phyloP scores from a whole-genome alignment of 768 basidiomycete species.

The Calocera cornea region DNA sequence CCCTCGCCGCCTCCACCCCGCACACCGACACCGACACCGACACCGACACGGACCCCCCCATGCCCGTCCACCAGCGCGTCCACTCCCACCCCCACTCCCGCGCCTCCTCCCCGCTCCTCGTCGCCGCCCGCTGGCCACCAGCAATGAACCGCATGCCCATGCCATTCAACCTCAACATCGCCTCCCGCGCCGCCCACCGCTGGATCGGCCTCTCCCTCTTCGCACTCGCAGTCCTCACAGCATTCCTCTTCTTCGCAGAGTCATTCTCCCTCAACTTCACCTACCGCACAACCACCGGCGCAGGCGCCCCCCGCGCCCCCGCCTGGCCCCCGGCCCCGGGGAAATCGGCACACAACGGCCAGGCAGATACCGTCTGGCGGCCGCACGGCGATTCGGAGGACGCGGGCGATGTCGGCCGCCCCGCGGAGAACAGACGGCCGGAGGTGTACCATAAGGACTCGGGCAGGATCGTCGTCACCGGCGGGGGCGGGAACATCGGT shows the following conservation, averaged over 20 bases:
- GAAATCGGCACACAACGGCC: too few species aligned
- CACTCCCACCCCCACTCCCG: constrained; percentile 11
- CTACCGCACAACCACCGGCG: neutral
- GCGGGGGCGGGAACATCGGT: constrained; percentile 18
- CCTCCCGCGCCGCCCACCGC: constrained; percentile 11
- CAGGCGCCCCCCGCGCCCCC: too few species aligned
- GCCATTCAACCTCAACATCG: constrained; percentile 12
- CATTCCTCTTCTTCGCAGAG: constrained; percentile 7
- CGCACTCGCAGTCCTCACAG: neutral
- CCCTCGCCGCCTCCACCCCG: constrained; percentile 14
- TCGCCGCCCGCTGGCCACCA: constrained; percentile 5
- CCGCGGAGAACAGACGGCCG: neutral
- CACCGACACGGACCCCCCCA: constrained; percentile 10
- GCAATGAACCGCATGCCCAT: constrained; percentile 8
- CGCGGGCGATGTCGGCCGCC: too few species aligned
- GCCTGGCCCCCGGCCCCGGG: too few species aligned
- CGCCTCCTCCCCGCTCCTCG: constrained; percentile 13
- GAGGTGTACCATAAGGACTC: constrained; percentile 12
- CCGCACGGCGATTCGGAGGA: too few species aligned
- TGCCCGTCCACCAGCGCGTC: constrained; percentile 2
- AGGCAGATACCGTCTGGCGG: too few species aligned
- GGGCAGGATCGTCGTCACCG: constrained; percentile 15
- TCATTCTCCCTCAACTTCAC: neutral
- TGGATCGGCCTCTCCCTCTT: neutral
- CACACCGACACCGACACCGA: constrained; percentile 17